Conservation (phyloP, 2,329 filamentous ascomycete species). For the Leptographium flavum region DNA sequence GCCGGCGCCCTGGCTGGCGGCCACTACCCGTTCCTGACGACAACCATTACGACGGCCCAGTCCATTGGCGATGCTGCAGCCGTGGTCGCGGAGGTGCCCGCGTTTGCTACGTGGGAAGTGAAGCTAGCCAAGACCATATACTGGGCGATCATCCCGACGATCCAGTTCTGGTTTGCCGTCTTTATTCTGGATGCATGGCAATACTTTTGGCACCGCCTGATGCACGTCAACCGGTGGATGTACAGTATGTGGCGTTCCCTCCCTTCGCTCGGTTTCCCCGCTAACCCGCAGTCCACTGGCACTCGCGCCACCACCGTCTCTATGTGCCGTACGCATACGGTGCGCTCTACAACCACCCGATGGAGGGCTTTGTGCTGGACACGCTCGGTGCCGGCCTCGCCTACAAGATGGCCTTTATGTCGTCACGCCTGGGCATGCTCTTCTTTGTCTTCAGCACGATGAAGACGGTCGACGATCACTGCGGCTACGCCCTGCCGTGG, state of each 20-base stretch:
- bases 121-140: slow-evolving; percentile 63
- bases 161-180: slow-evolving; percentile 66
- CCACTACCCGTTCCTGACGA: slow-evolving; percentile 57
- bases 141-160: slow-evolving; percentile 56
- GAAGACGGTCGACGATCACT: slow-evolving; percentile 97
- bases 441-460: slow-evolving; percentile 84
- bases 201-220: slow-evolving; percentile 88
- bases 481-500: slow-evolving; percentile 89
- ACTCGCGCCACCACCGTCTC: slow-evolving; percentile 88
- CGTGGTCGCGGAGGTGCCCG: slow-evolving; percentile 37
- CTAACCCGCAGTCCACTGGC: slow-evolving; percentile 78
- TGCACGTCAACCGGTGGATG: slow-evolving; percentile 96
- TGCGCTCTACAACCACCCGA: slow-evolving; percentile 88
- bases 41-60: slow-evolving; percentile 16
- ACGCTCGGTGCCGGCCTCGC: slow-evolving; percentile 74
- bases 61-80: slow-evolving; percentile 35
- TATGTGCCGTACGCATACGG: slow-evolving; percentile 97
- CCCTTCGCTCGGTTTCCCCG: neutral
- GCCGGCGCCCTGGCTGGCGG: slow-evolving; percentile 69
- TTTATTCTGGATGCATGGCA: slow-evolving; percentile 89
- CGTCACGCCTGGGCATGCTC: slow-evolving; percentile 69
- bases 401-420: slow-evolving; percentile 72
- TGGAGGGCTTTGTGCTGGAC: slow-evolving; percentile 89
- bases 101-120: slow-evolving; percentile 77
- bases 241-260: slow-evolving; percentile 48